Percentiles rank a stretch among this genome's conserved stretches.
Evolutionary conservation across 2,329 filamentous ascomycete genomes (phyloP).

Genomic region (Aspergillus sp.): DNA sequence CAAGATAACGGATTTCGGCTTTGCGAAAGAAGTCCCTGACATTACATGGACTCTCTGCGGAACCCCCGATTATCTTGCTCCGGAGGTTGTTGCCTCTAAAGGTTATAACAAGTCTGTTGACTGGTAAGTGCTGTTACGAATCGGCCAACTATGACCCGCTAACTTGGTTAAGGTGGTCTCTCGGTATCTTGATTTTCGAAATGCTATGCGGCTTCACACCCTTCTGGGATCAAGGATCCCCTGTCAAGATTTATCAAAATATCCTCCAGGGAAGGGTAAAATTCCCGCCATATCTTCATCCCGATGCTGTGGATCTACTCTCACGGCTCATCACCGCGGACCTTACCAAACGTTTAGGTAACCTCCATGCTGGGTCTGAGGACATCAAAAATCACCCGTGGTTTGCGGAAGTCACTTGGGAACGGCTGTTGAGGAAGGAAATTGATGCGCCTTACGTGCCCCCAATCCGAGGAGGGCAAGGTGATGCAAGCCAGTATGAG

Average conservation of each 20-base stretch:
- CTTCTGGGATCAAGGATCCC: constrained; percentile 97
- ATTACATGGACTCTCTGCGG: constrained; percentile 99
- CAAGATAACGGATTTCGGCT: constrained; percentile 98
- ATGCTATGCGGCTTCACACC: constrained; percentile 99
- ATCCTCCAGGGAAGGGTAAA: constrained; percentile 95
- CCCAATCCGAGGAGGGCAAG: constrained; percentile 87
- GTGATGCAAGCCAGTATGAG: constrained; percentile 96
- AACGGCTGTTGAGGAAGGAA: constrained; percentile 87
- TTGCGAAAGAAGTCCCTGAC: constrained; percentile 96
- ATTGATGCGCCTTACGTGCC: constrained; percentile 98
- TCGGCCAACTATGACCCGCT: neutral
- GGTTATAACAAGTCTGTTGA: constrained; percentile 99
- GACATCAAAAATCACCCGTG: constrained; percentile 95
- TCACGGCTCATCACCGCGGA: constrained; percentile 92
- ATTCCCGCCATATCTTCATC: constrained; percentile 93
- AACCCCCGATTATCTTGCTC: constrained; percentile 94
- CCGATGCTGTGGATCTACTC: constrained; percentile 88
- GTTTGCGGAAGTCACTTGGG: constrained; percentile 98
- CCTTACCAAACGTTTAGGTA: constrained; percentile 90
- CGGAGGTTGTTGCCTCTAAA: constrained; percentile 98
- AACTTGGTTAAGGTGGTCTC: constrained; percentile 74
- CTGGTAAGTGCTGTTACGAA: constrained; percentile 65
- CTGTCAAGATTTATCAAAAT: constrained; percentile 99
- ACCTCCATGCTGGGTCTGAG: constrained; percentile 83
- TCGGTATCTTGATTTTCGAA: constrained; percentile 97